Evolutionary conservation across 805 yeast species (phyloP), one percentile per base, ranked within the genome.

Genomic region (Dipodascus geniculatus): DNA sequence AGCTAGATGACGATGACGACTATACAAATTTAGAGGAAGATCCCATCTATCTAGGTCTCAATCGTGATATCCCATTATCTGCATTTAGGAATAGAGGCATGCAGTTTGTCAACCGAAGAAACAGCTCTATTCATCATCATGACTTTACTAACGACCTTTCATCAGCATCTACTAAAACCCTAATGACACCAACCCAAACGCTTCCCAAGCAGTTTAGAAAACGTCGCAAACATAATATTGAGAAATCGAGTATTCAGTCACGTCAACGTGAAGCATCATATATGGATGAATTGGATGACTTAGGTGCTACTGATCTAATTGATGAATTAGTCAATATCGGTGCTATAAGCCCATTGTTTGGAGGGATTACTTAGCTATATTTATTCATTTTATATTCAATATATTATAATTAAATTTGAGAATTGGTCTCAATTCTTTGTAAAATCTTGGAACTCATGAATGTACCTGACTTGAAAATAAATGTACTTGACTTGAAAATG

Each of bases 21-120:
- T 62, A 62, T 48, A 55, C 50, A 24, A 48, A 33, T 47, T 22
- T 53, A 44, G 57, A 54, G 33, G 49, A 52, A n/a, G 61, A 56
- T 24, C 47, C 53, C 59, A 51, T 75, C 66, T 55, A 71, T 68
- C 65, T 61, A 53, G 57, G 58, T 50, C 61, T 59, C 52, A 68
- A 68, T 63, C 78, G 76, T 64, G 75, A 75, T 53, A 82, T 88
- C 6, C 97, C 97, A 2, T 69, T 90, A 44, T 86, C 95, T 1
- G 97, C 97, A 0, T 91, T 91, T 67, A 74, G 98, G 63, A 90
- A 88, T 69, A 84, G 88, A 63, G 85, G 85, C 11, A 68, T 79
- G 22, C 55, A 52, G 19, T n/a, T 49, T 33, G 28, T 23, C 31
- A 22, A 47, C n/a, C 23, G 49, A 47, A 22, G 49, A 14, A 22